Base-by-base conservation (phyloP, 1,139 yeast species). In the Blastobotrys petasosporus region DNA sequence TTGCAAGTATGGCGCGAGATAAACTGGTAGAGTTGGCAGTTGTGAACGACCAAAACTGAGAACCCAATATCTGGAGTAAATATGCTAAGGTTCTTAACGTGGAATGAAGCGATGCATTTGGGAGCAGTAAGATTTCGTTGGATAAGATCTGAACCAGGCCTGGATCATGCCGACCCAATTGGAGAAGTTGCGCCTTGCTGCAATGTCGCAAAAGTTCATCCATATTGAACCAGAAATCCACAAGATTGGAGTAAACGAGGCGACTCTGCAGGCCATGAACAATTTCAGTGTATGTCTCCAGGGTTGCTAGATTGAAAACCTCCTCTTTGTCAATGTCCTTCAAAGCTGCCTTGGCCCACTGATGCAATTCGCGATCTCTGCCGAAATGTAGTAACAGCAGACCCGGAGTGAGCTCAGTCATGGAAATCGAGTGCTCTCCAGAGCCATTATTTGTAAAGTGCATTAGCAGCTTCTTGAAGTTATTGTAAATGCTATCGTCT, bases 311-410 rank as follows among this genome's bases (percentile, higher is more conserved):
- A 30, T 39, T 16, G 20, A 35, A 12, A 11, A 7, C 17, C 11
- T n/a, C 2, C 33, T 44, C 31, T 13, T 30, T 9, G 13, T 37
- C 32, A 10, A 35, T 32, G 28, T 32, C 44, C 2, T 39, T 12
- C 34, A 46, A 20, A 13, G 37, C 44, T 16, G 31, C 11, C 34
- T 44, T 47, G 38, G 67, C 63, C 66, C 67, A 64, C 4, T 44
- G 44, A 17, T 55, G 52, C 39, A 59, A 46, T 17, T 51, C 57
- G 1, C 50, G 45, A 30, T 60, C 61, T 12, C 38, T 44, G 16
- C 57, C 54, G 48, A 63, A 64, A 25, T 62, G 44, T 42, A 64
- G 57, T n/a, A 55, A 38, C 12, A 63, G 49, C 49, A 63, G 52
- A 2, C 63, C 67, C 1, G 67, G 66, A 7, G 56, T 52, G 8